Conservation (phyloP, 495 filamentous ascomycete species). For the Achaetomiella virescens region DNA sequence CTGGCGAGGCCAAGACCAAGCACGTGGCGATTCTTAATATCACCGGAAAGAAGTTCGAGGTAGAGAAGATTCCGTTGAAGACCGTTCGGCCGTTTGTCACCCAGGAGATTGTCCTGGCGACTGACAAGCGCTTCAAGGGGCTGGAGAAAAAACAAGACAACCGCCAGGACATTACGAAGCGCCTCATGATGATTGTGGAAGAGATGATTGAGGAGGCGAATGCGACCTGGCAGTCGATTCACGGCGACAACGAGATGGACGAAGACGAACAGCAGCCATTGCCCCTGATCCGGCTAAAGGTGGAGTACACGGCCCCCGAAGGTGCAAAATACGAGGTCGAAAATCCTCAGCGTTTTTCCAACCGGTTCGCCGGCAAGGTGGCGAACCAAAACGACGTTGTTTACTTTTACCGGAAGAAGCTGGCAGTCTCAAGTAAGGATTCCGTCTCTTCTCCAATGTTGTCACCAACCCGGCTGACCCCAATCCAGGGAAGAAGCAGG, state of each 20-base stretch:
- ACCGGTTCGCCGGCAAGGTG: conserved; percentile 81
- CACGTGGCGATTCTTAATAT: conserved; percentile 81
- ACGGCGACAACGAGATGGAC: conserved; percentile 45
- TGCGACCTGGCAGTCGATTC: conserved; percentile 70
- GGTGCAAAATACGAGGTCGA: conserved; percentile 84
- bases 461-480: conserved; percentile 6
- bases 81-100: conserved; percentile 88
- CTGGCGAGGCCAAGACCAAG: conserved; percentile 87
- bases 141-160: conserved; percentile 78
- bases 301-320: conserved; percentile 85
- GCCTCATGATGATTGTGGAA: conserved; percentile 70
- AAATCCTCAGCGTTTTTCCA: conserved; percentile 95
- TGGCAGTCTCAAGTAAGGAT: conserved; percentile 33
- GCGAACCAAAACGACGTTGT: conserved; percentile 94
- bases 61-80: conserved; percentile 78
- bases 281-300: conserved; percentile 80
- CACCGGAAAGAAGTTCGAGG: conserved; percentile 72
- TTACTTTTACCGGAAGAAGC: conserved; percentile 85
- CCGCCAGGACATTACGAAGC: conserved; percentile 66
- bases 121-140: conserved; percentile 69
- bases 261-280: conserved; percentile 63
- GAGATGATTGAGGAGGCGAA: conserved; percentile 83
- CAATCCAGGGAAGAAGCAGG: conserved; percentile 30
- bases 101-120: conserved; percentile 69
- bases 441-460: neutral